Percentiles rank a stretch among this genome's conserved stretches.
Evolutionary conservation across 2,329 filamentous ascomycete species (phyloP).

Genomic region (Cephalotrichum gorgonifer): DNA sequence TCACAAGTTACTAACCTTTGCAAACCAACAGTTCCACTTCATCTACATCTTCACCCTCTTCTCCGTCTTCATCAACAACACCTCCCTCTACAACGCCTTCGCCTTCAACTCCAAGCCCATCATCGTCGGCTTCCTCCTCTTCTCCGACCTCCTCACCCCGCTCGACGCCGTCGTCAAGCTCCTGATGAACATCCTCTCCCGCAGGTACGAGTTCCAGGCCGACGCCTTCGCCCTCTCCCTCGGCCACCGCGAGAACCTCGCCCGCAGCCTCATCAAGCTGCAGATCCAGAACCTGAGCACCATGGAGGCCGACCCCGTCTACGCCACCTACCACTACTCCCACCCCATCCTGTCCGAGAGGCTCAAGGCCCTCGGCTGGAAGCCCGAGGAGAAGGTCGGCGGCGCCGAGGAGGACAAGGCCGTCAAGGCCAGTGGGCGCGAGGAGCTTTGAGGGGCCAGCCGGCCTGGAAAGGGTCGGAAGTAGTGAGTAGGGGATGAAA

Average conservation of each 20-base stretch:
- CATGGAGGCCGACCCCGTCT: slow-evolving; percentile 98
- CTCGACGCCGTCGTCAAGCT: slow-evolving; percentile 94
- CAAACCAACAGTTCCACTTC: slow-evolving; percentile 70
- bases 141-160: slow-evolving; percentile 90
- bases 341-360: slow-evolving; percentile 94
- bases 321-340: slow-evolving; percentile 96
- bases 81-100: slow-evolving; percentile 80
- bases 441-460: slow-evolving; percentile 58
- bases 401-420: slow-evolving; percentile 32
- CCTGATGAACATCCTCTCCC: slow-evolving; percentile 88
- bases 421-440: slow-evolving; percentile 63
- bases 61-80: slow-evolving; percentile 95
- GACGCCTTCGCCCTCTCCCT: slow-evolving; percentile 80
- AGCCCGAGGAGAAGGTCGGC: slow-evolving; percentile 41
- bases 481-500: background rate
- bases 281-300: slow-evolving; percentile 97
- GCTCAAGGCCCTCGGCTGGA: slow-evolving; percentile 83
- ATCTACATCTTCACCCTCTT: slow-evolving; percentile 97
- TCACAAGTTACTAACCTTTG: background rate
- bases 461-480: background rate
- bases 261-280: slow-evolving; percentile 84
- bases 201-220: slow-evolving; percentile 92
- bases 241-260: slow-evolving; percentile 75
- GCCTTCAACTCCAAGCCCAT: slow-evolving; percentile 81
- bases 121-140: slow-evolving; percentile 94